Conservation (phyloP, 495 filamentous ascomycete genomes). For the Aspergillus baeticus region DNA sequence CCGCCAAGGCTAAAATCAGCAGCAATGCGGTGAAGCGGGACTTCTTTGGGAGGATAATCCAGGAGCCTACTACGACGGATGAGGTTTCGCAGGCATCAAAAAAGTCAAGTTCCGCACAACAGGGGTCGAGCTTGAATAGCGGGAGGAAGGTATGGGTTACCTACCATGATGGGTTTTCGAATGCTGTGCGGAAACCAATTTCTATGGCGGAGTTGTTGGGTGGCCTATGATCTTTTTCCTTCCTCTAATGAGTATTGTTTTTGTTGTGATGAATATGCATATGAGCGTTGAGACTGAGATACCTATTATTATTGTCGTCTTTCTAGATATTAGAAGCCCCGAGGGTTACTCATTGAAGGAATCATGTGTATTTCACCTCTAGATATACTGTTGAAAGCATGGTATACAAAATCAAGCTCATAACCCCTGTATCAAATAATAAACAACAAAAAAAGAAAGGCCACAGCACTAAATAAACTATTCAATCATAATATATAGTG, state of each 20-base stretch:
- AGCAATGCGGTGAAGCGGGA: slow-evolving; percentile 63
- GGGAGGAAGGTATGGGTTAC: slow-evolving; percentile 82
- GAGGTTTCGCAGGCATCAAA: slow-evolving; percentile 6
- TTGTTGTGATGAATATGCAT: slow-evolving; percentile 6
- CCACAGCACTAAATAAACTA: too few species aligned
- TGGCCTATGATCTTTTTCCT: slow-evolving; percentile 30
- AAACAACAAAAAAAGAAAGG: too few species aligned
- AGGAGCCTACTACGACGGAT: slow-evolving; percentile 37
- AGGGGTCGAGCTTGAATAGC: slow-evolving; percentile 32
- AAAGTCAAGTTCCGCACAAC: slow-evolving; percentile 19
- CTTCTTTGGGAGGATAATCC: slow-evolving; percentile 81
- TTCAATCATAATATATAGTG: neutral
- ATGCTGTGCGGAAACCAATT: slow-evolving; percentile 92
- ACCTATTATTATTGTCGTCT: too few species aligned
- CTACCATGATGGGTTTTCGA: slow-evolving; percentile 94
- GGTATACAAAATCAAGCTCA: too few species aligned
- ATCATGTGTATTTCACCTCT: too few species aligned
- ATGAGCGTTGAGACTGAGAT: neutral
- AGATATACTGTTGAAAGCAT: too few species aligned
- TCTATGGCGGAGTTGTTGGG: slow-evolving; percentile 79
- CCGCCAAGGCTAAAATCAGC: slow-evolving; percentile 16
- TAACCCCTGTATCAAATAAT: too few species aligned
- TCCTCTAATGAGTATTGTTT: neutral
- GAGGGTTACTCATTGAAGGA: too few species aligned
- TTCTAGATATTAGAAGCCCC: too few species aligned